Evolutionary conservation across 805 yeast genomes (phyloP), one percentile per base, ranked within the genome.

Genomic region (Starmerella etchellsii): DNA sequence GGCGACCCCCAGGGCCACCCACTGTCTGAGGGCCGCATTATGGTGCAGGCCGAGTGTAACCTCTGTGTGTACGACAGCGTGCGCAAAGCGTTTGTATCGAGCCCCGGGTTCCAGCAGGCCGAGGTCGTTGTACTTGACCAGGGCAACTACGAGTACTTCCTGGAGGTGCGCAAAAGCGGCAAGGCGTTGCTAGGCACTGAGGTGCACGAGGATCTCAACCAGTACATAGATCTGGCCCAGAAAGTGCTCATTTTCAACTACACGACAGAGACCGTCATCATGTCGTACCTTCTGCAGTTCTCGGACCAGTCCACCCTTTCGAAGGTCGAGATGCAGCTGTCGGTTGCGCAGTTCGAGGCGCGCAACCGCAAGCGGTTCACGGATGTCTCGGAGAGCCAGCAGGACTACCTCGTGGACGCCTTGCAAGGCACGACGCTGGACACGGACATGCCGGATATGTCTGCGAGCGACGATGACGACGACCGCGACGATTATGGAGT

Each of bases 271-370:
- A 50, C 61, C 4, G 51, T 56, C 1, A 69, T 76, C 0, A 62
- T 67, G 21, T 77, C 94, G 1, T 81, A 79, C 70, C 65, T 81
- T 49, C 51, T 81, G 29, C 72, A 68, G 50, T 82, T 84, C 52
- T 47, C 48, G 1, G 55, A 59, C 30, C 54, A 60, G 9, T 60
- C 61, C 1, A 56, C 55, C 0, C 67, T 77, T 42, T 61, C 63
- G 19, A 47, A 54, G 10, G 81, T 82, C 55, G 82, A 81, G 58
- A 54, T 55, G 2, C 55, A 47, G 2, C 69, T 76, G 48, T 67
- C 73, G 52, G 64, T 62, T 31, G 64, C 76, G 2, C 58, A 74
- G 36, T 81, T 82, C 78, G 83, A 82, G 59, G 52, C 67, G 8
- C 57, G 66, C 31, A 77, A 78, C 54, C 63, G 65, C 46, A 49